phyloP scores from a whole-genome alignment of 495 filamentous ascomycete species.

The Penicillium waksmanii region DNA sequence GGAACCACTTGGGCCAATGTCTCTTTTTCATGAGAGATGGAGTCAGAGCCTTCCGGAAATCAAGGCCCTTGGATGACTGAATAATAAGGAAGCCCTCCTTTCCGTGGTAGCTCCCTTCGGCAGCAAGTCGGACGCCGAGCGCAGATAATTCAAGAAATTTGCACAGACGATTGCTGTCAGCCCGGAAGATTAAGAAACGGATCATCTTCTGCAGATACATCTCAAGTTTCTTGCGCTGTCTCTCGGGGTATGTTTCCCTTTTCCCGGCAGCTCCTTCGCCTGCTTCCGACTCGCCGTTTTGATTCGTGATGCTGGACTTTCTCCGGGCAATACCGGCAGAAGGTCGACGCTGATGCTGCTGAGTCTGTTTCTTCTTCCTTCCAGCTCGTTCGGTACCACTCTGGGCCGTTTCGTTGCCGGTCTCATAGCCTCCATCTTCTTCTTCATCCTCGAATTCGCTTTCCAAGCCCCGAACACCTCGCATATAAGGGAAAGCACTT shows the following conservation, averaged over 20 bases:
- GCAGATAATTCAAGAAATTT: conserved; percentile 96
- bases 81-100: conserved; percentile 96
- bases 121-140: conserved; percentile 90
- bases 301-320: conserved; percentile 59
- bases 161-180: conserved; percentile 94
- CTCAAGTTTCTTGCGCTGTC: conserved; percentile 85
- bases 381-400: conserved; percentile 59
- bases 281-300: conserved; percentile 45
- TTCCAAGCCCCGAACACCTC: conserved; percentile 77
- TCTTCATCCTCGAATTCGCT: conserved; percentile 83
- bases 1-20: conserved; percentile 94
- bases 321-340: conserved; percentile 56
- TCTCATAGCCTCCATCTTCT: conserved; percentile 63
- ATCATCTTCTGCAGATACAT: conserved; percentile 94
- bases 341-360: conserved; percentile 47
- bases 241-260: conserved; percentile 62
- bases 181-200: conserved; percentile 89
- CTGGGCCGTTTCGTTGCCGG: conserved; percentile 53
- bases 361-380: conserved; percentile 60
- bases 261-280: conserved; percentile 47
- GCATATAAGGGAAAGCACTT: conserved; percentile 88
- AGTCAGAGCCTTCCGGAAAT: conserved; percentile 80
- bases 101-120: conserved; percentile 94
- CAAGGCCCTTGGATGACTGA: conserved; percentile 86
- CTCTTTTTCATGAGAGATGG: conserved; percentile 75